Evolutionary conservation across 495 filamentous ascomycete genomes (phyloP), one percentile per base, ranked within the genome.

Genomic region (Tuber aestivum): DNA sequence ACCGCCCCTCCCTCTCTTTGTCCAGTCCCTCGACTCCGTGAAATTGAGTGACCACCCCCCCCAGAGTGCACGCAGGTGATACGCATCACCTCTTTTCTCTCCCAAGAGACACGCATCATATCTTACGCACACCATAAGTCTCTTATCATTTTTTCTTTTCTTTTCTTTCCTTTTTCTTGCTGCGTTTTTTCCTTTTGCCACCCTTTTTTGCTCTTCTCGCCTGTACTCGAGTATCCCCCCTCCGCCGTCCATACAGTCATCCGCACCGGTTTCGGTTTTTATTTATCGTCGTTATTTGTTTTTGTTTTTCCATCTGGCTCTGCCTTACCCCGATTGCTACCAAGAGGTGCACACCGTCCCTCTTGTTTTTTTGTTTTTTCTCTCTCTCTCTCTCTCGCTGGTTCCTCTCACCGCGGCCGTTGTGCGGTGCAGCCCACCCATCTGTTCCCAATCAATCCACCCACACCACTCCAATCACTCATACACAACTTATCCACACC

Each of bases 281-380:
- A 32, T 61, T 61, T 61, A 32, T 61, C 56, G 32, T 61, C 27
- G 10, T 61, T 61, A 61, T 61, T 61, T 61, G 56, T 61, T 61
- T 61, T 61, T 56, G n/a, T 32, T 27, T 56, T 56, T 27, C 23
- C 8, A 56, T 56, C 48, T 56, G 21, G 48, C 48, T 56, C 20
- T 61, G 37, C 69, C 71, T 77, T 74, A 41, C 70, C 44, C n/a
- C n/a, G 70, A 72, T 78, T 74, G 69, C 70, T 79, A 38, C 82
- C 83, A 80, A 82, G 82, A 83, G 83, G n/a, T 83, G 83, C 79
- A 86, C 73, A 75, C 75, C 70, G 71, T 73, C 61, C 42, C 65
- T 32, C 74, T 69, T 76, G 76, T 76, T 74, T 76, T 75, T 76
- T 56, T 37, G 73, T 41, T 65, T 76, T 77, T 74, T 70, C 75